A percentile compares a stretch with the other conserved stretches of the same genome.
These are phyloP conservation scores for Dysphania ambrosioides DNA, from an alignment of 148 eudicot genomes.

Conservation along the genomic window DNA sequence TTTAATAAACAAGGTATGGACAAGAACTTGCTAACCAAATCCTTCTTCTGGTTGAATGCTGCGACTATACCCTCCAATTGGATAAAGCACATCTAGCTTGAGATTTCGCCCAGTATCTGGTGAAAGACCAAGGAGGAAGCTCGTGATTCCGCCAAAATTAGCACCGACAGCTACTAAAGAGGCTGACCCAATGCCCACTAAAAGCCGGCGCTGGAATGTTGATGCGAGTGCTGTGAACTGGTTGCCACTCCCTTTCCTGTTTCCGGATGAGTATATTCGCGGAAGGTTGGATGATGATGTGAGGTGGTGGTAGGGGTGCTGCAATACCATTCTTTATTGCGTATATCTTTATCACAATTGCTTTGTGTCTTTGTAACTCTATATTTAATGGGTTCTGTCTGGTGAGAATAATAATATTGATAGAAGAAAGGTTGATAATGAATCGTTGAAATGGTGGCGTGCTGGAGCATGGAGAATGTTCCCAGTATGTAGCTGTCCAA, in stretches of 20 bases:
- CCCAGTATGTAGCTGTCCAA: neutral
- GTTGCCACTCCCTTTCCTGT: constrained; percentile 31
- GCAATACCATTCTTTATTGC: constrained; percentile 28
- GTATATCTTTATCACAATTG: neutral
- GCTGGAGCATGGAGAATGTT: neutral
- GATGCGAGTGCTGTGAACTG: constrained; percentile 52
- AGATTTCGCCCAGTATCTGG: constrained; percentile 69
- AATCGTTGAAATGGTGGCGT: neutral
- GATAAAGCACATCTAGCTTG: constrained; percentile 79
- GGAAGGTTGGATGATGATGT: constrained; percentile 15
- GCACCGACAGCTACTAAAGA: constrained; percentile 79
- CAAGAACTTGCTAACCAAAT: constrained; percentile 53
- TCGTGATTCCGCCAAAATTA: constrained; percentile 74
- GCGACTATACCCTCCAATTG: constrained; percentile 64
- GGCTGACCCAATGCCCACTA: constrained; percentile 73
- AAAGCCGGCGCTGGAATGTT: constrained; percentile 54
- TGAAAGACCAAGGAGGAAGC: constrained; percentile 67
- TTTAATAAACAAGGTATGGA: neutral
- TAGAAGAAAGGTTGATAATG: too few species aligned
- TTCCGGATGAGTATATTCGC: constrained; percentile 37
- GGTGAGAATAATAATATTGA: too few species aligned
- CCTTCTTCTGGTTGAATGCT: constrained; percentile 66
- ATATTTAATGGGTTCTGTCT: neutral
- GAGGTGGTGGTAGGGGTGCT: constrained; percentile 13
- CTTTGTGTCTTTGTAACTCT: neutral